phyloP scores from a whole-genome alignment of 2,329 filamentous ascomycete species.

The Fusarium marasasianum region DNA sequence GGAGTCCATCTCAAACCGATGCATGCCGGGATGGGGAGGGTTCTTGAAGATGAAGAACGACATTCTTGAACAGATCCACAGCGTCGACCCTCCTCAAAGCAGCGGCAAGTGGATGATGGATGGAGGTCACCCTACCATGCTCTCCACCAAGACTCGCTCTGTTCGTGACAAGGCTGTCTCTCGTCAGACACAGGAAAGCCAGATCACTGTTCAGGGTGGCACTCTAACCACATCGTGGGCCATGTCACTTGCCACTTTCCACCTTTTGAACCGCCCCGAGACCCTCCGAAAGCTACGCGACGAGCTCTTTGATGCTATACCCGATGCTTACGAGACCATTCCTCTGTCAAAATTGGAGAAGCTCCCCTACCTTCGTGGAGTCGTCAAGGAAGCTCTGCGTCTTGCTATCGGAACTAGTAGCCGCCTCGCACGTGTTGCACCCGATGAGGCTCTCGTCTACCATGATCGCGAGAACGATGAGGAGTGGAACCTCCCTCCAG shows the following conservation, averaged over 20 bases:
- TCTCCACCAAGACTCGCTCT: constrained; percentile 47
- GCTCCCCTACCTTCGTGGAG: constrained; percentile 58
- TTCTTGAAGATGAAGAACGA: constrained; percentile 53
- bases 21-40: constrained; percentile 49
- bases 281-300: constrained; percentile 47
- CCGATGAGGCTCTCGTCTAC: constrained; percentile 47
- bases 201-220: constrained; percentile 51
- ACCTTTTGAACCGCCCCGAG: constrained; percentile 46
- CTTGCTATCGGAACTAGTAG: constrained; percentile 59
- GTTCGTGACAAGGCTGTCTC: constrained; percentile 47
- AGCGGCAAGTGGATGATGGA: constrained; percentile 48
- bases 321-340: constrained; percentile 42
- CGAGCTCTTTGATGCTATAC: constrained; percentile 49
- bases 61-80: constrained; percentile 48
- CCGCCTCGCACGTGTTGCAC: constrained; percentile 58
- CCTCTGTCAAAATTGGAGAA: constrained; percentile 46
- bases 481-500: constrained; percentile 45
- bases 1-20: constrained; percentile 48
- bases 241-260: constrained; percentile 48
- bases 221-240: constrained; percentile 54
- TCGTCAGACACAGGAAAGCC: constrained; percentile 51
- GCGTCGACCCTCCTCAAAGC: constrained; percentile 48
- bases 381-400: constrained; percentile 61
- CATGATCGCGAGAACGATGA: constrained; percentile 42
- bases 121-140: constrained; percentile 49